Base-by-base conservation (phyloP, 495 filamentous ascomycete species). In the Sordaria brevicollis region DNA sequence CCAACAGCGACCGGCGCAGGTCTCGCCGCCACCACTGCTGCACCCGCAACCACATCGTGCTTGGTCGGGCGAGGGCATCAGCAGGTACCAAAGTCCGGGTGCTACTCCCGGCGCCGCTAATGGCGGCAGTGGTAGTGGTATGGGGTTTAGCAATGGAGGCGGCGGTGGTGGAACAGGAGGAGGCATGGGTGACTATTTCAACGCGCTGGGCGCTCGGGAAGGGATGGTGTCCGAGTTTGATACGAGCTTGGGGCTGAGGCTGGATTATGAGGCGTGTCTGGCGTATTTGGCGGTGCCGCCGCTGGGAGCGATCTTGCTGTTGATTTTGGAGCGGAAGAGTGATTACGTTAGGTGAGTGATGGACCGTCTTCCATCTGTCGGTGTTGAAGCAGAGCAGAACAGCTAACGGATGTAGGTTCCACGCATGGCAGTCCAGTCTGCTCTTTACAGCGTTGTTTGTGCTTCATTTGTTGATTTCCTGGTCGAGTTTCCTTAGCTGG, bases 381-480 rank as follows among this genome's bases (percentile, higher is more conserved):
- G 34, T 33, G 65, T 57, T 71, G 41, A 68, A 35, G 35, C 2
- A 21, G 21, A 21, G 65, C 49, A 1, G 19, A 10, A 49, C 67
- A 71, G 68, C 70, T 36, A 13, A 49, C 69, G 3, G 5, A 6
- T 67, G 21, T 43, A 96, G 93, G 73, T 97, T 97, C 72, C 95
- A 99, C 79, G 95, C 94, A 8, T 97, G 95, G 94, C 94, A 98
- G 81, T 92, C 89, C 4, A 90, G 90, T 71, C 85, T 98, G 79
- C 79, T 97, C 17, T 99, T 97, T 79, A 89, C 91, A 21, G 87
- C 86, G 69, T 78, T 99, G 65, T 96, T 97, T 78, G 89, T 94
- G 57, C 67, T 97, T 25, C 95, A 99, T 78, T 83, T 97, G 36
- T 81, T 97, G 25, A 89, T 97, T 81, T 87, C 88, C 19, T 97